A percentile compares a stretch with the other conserved stretches of the same genome.
These are phyloP conservation scores for Collybiopsis confluens DNA, from an alignment of 768 basidiomycete species.

Conservation along the genomic window DNA sequence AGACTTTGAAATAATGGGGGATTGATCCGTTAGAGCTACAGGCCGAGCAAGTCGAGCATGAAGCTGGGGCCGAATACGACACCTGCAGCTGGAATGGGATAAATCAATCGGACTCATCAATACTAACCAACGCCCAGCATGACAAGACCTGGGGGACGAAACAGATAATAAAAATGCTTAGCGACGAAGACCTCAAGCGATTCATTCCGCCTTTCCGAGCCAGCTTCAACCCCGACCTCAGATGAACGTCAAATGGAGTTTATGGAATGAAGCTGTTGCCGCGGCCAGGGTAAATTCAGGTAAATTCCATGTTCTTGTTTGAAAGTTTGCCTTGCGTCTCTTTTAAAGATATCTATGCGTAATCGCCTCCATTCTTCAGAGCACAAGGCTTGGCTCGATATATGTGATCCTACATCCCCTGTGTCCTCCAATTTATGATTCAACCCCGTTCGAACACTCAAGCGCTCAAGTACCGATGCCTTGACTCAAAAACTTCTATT, in stretches of 20 bases:
- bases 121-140: conserved; percentile 8
- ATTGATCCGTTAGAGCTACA: conserved; percentile 42
- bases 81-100: conserved; percentile 39
- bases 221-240: conserved; percentile 49
- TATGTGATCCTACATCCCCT: conserved; percentile 7
- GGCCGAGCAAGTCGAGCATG: conserved; percentile 29
- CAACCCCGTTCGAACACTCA: conserved; percentile 23
- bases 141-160: conserved; percentile 25
- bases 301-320: neutral
- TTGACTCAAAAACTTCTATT: conserved; percentile 40
- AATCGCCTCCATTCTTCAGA: neutral
- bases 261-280: neutral
- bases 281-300: conserved; percentile 1
- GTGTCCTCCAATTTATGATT: conserved; percentile 27
- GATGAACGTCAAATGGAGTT: conserved; percentile 25
- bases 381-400: conserved; percentile 13
- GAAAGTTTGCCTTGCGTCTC: neutral
- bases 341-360: conserved; percentile 1
- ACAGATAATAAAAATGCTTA: conserved; percentile 34
- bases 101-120: conserved; percentile 11
- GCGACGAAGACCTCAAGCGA: conserved; percentile 28
- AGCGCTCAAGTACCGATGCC: conserved; percentile 4
- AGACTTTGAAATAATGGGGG: conserved; percentile 78
- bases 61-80: conserved; percentile 22
- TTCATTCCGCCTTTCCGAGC: conserved; percentile 45